Base-by-base conservation (phyloP, 345 rosid genomes). In the Arabidopsis arenosa region DNA sequence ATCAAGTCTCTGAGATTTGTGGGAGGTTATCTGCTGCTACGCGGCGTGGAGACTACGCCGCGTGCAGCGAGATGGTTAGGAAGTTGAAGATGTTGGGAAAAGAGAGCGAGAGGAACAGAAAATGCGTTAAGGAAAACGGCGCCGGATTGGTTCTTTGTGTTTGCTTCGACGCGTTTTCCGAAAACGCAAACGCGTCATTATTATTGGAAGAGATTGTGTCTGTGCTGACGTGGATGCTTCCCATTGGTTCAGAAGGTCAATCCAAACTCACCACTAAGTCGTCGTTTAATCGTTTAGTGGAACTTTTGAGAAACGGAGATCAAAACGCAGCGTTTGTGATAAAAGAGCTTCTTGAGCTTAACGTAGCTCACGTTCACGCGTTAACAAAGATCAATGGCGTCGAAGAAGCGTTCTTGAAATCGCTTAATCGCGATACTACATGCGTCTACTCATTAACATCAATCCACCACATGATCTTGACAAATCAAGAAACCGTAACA, bases 31-130 rank as follows among this genome's bases (percentile, higher is more conserved):
- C 18, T 26, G 51, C 56, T 8, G 76, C 56, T 13, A 64, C 72
- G 61, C 67, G 63, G 63, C 79, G 76, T 57, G 52, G 60, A 5
- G 76, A 80, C 14, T 17, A 30, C 7, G 32, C 6, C 5, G 67
- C 5, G 1, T 78, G 81, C 5, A 35, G 12, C 37, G 82, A 79
- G 54, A 66, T 61, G 48, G 83, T 84, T 8, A 73, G 48, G 14
- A 88, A 83, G 85, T 36, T 89, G 43, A 87, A 81, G 83, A 52
- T 35, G 18, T 75, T 63, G 55, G 77, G 5, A 78, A 84, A 59
- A 88, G 92, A 73, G 45, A 89, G 91, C 39, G 94, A 93, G 45
- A 81, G 96, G 21, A 89, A 93, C 75, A 85, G 61, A 77, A 83
- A 73, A 65, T 84, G 90, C 75, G 26, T 93, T 32, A 66, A 21